Evolutionary conservation across 345 rosid species (phyloP).

Genomic region (Citrus unshiu): DNA sequence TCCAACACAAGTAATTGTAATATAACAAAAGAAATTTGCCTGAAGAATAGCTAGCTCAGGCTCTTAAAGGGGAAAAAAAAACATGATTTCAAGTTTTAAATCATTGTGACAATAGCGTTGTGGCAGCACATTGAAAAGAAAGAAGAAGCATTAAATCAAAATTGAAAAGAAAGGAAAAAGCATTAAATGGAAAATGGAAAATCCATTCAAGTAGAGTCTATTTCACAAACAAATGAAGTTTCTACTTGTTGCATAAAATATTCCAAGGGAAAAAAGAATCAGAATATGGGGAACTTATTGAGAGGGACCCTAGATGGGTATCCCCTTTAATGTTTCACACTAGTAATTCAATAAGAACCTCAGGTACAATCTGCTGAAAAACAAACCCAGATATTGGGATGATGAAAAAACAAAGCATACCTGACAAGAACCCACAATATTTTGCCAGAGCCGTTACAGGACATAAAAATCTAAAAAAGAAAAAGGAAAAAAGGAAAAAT

Average conservation of each 20-base stretch:
- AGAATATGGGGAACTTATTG: constrained; percentile 38
- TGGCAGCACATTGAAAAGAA: not conserved
- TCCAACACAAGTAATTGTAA: not conserved
- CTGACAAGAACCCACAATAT: constrained; percentile 42
- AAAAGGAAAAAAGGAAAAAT: constrained; percentile 6
- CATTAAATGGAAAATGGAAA: not conserved
- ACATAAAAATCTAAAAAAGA: constrained; percentile 29
- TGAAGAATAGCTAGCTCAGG: not conserved
- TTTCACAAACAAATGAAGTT: constrained; percentile 20
- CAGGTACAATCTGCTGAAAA: constrained; percentile 43
- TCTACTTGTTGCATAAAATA: constrained; percentile 17
- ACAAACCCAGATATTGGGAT: constrained; percentile 30
- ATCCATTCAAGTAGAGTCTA: constrained; percentile 1
- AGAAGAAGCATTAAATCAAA: not conserved
- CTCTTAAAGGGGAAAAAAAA: too few species aligned
- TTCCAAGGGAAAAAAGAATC: constrained; percentile 24
- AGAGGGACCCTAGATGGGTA: constrained; percentile 43
- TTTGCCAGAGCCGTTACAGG: constrained; percentile 36
- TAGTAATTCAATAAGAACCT: constrained; percentile 44
- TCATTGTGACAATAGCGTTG: not conserved
- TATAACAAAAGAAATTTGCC: not conserved
- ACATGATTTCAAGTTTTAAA: not conserved
- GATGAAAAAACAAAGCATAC: constrained; percentile 29
- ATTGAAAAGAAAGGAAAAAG: not conserved
- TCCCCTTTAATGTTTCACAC: constrained; percentile 40